Conservation (phyloP, 305 asterid genomes). For the Rubia tinctorum region DNA sequence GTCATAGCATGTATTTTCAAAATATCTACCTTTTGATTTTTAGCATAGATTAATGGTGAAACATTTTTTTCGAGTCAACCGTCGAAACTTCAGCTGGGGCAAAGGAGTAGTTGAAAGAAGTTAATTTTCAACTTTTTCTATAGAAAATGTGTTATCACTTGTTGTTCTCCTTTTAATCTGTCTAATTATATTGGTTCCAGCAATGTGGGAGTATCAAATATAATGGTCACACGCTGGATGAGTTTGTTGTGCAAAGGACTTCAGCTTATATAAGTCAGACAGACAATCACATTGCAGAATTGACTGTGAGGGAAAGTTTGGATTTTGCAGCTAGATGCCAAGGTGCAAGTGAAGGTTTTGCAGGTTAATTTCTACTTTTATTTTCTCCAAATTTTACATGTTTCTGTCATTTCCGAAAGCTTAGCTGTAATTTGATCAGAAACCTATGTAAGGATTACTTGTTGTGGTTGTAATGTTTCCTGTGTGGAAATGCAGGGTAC, state of each 20-base stretch:
- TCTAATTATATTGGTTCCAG: constrained; percentile 32
- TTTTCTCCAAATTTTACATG: constrained; percentile 6
- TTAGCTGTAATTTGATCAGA: neutral
- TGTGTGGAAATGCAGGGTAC: constrained; percentile 43
- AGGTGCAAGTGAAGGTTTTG: constrained; percentile 72
- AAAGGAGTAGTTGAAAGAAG: neutral
- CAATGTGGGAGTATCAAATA: constrained; percentile 60
- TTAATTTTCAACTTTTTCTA: neutral
- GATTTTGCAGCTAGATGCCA: constrained; percentile 94
- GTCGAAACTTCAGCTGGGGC: no score
- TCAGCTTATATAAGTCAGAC: constrained; percentile 88
- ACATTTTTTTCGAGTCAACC: no score
- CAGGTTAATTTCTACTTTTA: constrained; percentile 37
- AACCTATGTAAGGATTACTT: neutral
- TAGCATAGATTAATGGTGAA: neutral
- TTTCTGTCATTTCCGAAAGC: neutral
- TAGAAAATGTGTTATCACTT: neutral
- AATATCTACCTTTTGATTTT: no score
- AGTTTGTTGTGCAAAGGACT: constrained; percentile 72
- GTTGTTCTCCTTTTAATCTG: neutral
- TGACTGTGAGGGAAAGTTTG: constrained; percentile 83
- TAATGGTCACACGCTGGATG: constrained; percentile 65
- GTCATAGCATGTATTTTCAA: no score
- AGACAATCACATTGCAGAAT: constrained; percentile 86
- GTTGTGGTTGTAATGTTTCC: neutral